Conservation (phyloP, 78 protist genomes). For the Creolimax fragrantissima region DNA sequence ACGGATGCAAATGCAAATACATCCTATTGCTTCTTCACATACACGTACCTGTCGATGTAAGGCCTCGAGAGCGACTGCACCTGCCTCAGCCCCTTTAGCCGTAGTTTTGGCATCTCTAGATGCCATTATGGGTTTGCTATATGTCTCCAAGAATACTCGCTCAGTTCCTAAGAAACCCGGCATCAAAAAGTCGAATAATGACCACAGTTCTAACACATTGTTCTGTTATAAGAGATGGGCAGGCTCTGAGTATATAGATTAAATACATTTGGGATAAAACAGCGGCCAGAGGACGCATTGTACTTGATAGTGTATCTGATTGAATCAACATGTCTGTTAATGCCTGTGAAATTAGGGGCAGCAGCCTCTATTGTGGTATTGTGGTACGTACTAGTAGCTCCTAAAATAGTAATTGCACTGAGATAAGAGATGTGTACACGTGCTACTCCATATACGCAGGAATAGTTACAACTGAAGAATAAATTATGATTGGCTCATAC, state of each 20-base stretch:
- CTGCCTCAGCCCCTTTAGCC: constrained; percentile 47
- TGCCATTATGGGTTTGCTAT: constrained; percentile 52
- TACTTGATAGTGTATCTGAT: background rate
- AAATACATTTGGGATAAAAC: background rate
- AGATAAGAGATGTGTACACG: too few species aligned
- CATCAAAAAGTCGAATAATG: constrained; percentile 94
- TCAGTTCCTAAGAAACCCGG: constrained; percentile 92
- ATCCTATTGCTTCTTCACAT: too few species aligned
- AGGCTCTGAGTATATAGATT: background rate
- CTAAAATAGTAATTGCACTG: background rate
- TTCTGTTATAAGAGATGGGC: constrained; percentile 35
- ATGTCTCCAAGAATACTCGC: constrained; percentile 45
- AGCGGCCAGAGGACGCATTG: background rate
- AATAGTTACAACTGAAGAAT: too few species aligned
- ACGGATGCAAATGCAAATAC: too few species aligned
- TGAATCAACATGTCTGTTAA: background rate
- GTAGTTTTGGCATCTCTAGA: constrained; percentile 46
- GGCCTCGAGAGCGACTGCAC: background rate
- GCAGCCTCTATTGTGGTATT: background rate
- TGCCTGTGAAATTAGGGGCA: background rate
- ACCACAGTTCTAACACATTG: constrained; percentile 86
- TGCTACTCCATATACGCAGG: too few species aligned
- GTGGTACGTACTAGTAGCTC: background rate
- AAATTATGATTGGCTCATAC: too few species aligned
- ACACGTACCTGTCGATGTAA: background rate